Evolutionary conservation across 2,329 filamentous ascomycete species (phyloP), one percentile per base, ranked within the genome.

Genomic region (Arachnopeziza araneosa): DNA sequence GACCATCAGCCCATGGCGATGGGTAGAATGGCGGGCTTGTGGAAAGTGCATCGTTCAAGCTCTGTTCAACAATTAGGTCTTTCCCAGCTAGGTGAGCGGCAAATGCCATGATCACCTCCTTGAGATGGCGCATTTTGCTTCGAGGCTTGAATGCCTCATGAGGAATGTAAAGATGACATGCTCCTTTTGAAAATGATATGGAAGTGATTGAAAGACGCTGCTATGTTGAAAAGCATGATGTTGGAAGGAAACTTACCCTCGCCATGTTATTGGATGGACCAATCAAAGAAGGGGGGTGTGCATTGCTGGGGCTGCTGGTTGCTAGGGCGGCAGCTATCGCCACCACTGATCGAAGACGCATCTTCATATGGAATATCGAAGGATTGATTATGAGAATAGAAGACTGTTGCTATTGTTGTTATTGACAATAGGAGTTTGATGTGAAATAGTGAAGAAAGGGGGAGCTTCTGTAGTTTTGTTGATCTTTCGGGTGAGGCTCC

Each of bases 1-100:
- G 57, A 10, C 67, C 62, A 17, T 52, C 59, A 60, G 66, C 64
- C 70, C 70, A 71, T 56, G 70, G 70, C 24, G 65, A 67, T 24
- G 70, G 70, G 61, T 71, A 71, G 52, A 69, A 68, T 1, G 70
- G 70, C 14, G 54, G 56, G 22, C 50, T 52, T 24, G 50, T 23
- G 8, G 50, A 3, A 9, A 52, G 24, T 4, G 14, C 22, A n/a
- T 14, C 14, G n/a, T 24, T n/a, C 22, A 17, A 50, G 19, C 10
- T 21, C 48, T 52, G 44, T 23, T 23, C 30, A 30, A 48, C 12
- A 3, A 32, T 52, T 52, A 53, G 21, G 24, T 54, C 52, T 30
- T 54, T 54, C 19, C 52, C 52, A n/a, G 22, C 24, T 26, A 54
- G 52, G 26, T 54, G 52, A 4, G 52, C 52, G 10, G 56, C 56